These are phyloP conservation scores for Pseudofabraea citricarpa DNA, from an alignment of 2,329 filamentous ascomycete species.

Conservation along the genomic window DNA sequence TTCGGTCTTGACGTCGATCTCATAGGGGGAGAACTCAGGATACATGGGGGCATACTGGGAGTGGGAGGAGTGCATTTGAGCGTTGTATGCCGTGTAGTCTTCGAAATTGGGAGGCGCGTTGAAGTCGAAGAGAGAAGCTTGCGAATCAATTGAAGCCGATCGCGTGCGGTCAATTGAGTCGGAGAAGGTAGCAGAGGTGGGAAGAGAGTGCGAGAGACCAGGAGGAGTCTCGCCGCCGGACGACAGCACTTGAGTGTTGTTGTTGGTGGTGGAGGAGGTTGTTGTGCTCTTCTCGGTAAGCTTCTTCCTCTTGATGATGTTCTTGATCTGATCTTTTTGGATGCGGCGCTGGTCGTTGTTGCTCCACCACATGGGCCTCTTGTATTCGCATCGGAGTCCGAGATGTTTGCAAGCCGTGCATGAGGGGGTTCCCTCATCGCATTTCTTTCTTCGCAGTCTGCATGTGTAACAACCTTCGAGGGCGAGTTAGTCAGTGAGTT, in stretches of 20 bases:
- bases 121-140: slow-evolving; percentile 70
- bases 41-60: slow-evolving; percentile 38
- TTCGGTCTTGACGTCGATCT: slow-evolving; percentile 95
- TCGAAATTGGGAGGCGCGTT: slow-evolving; percentile 51
- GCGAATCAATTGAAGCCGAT: slow-evolving; percentile 76
- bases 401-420: slow-evolving; percentile 66
- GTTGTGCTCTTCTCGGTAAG: slow-evolving; percentile 74
- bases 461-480: slow-evolving; percentile 61
- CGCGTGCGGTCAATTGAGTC: slow-evolving; percentile 69
- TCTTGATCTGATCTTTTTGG: slow-evolving; percentile 95
- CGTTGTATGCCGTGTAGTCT: slow-evolving; percentile 58
- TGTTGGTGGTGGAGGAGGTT: too few species aligned
- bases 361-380: slow-evolving; percentile 95
- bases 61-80: slow-evolving; percentile 51
- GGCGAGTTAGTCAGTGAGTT: slow-evolving; percentile 34
- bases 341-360: slow-evolving; percentile 80
- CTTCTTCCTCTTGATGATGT: slow-evolving; percentile 96
- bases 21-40: slow-evolving; percentile 71
- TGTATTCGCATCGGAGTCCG: slow-evolving; percentile 89
- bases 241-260: slow-evolving; percentile 45
- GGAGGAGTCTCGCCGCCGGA: slow-evolving; percentile 61
- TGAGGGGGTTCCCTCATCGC: slow-evolving; percentile 58
- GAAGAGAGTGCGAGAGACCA: slow-evolving; percentile 74
- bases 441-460: slow-evolving; percentile 64
- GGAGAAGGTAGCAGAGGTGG: slow-evolving; percentile 75